Evolutionary conservation across 2,329 filamentous ascomycete genomes (phyloP), one percentile per base, ranked within the genome.

Genomic region (Colletotrichum sp.): DNA sequence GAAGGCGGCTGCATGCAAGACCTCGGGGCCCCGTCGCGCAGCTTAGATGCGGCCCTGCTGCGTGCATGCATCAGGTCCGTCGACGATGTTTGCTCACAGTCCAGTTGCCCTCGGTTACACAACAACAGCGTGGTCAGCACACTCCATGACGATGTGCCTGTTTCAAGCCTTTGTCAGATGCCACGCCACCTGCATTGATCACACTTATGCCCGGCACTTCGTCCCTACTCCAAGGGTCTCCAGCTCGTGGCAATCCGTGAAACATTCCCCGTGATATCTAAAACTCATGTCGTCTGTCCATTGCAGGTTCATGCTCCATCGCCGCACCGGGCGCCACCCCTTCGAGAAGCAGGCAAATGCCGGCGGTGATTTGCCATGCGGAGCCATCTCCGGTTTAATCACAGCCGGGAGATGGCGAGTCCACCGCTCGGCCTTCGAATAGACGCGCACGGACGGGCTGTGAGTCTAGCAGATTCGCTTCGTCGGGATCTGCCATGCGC

Each of bases 111-210:
- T 49, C 44, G 59, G 57, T 52, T 39, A 9, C 36, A 30, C 57
- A 36, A 7, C 39, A 60, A 52, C 44, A 52, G 59, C 30, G 16
- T 39, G 39, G 30, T 30, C 28, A 26, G 70, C 30, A 39, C 6
- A 13, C 36, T 30, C 10, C 36, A 64, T 59, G 70, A 65, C 64
- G 28, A 66, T 69, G 59, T 39, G 39, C 26, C 28, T 26, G 70
- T 76, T 68, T 76, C 70, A 76, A 74, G 44, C 66, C 36, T 24
- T 65, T 55, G 16, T 76, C 70, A 55, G 24, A 69, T 66, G 59
- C 44, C 64, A 65, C 64, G 34, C 44, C 68, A 24, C 15, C 70
- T 28, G 64, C 64, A 66, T 65, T 60, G 64, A 39, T 69, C 64
- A 49, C 55, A 30, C 18, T n/a, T 36, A 44, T 36, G 30, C 49